A percentile compares a stretch with the other conserved stretches of the same genome.
phyloP scores from a whole-genome alignment of 805 yeast genomes.

The Starmerella ratchasimensis region DNA sequence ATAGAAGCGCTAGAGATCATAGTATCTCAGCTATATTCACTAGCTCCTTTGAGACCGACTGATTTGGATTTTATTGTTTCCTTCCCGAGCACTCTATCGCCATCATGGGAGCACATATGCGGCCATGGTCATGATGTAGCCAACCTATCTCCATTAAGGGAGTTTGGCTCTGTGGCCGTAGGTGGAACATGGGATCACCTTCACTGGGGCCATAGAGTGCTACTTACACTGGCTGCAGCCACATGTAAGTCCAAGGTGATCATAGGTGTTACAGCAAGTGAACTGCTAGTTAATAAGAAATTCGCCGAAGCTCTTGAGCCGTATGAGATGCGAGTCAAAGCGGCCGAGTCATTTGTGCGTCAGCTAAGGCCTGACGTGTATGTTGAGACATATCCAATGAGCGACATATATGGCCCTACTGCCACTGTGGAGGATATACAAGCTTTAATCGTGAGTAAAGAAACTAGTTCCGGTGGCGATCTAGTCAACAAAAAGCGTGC shows the following conservation, averaged over 20 bases:
- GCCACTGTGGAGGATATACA: conserved; percentile 60
- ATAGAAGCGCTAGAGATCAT: conserved; percentile 6
- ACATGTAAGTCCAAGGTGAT: conserved; percentile 43
- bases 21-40: conserved; percentile 7
- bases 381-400: conserved; percentile 46
- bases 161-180: conserved; percentile 32
- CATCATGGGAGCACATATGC: conserved; percentile 1
- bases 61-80: conserved; percentile 9
- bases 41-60: conserved; percentile 7
- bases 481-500: conserved; percentile 53
- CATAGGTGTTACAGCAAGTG: conserved; percentile 73
- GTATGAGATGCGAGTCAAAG: conserved; percentile 37
- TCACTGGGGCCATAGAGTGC: conserved; percentile 87
- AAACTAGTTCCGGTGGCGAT: conserved; percentile 62
- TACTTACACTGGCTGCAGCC: conserved; percentile 59
- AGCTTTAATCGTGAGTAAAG: conserved; percentile 67
- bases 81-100: background rate
- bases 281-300: conserved; percentile 60
- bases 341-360: conserved; percentile 38
- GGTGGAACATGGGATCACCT: conserved; percentile 97
- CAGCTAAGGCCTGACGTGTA: conserved; percentile 34
- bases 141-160: background rate
- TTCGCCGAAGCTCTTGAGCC: conserved; percentile 51
- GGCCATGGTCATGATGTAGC: background rate
- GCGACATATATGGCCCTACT: conserved; percentile 91